These are phyloP conservation scores for Amylocarpus encephaloides DNA, from an alignment of 2,329 filamentous ascomycete species.

Conservation along the genomic window DNA sequence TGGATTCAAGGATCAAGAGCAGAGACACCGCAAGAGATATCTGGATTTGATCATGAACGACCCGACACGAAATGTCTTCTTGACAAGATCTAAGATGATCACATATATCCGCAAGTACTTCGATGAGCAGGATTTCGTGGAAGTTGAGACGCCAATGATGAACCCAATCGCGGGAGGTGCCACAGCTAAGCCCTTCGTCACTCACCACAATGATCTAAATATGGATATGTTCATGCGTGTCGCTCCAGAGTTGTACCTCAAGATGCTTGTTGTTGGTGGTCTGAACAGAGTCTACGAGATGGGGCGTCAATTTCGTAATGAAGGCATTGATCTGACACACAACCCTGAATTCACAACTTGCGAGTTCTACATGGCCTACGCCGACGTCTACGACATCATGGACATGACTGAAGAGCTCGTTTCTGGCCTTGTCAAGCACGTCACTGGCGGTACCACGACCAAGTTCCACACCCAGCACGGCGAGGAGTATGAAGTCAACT, in stretches of 20 bases:
- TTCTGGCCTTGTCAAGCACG: conserved; percentile 77
- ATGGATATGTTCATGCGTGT: conserved; percentile 94
- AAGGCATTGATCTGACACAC: conserved; percentile 86
- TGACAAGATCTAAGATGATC: conserved; percentile 81
- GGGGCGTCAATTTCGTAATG: conserved; percentile 92
- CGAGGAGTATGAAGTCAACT: conserved; percentile 87
- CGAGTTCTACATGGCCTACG: conserved; percentile 95
- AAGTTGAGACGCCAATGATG: conserved; percentile 97
- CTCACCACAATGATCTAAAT: conserved; percentile 91
- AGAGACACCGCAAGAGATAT: conserved; percentile 87
- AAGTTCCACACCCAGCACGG: conserved; percentile 81
- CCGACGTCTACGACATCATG: conserved; percentile 88
- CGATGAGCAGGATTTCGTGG: conserved; percentile 79
- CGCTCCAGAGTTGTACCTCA: conserved; percentile 92
- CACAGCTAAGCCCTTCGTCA: conserved; percentile 90
- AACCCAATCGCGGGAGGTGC: conserved; percentile 93
- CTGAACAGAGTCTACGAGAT: conserved; percentile 94
- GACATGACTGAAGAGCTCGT: conserved; percentile 89
- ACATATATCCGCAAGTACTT: conserved; percentile 83
- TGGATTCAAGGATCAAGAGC: conserved; percentile 92
- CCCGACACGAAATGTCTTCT: conserved; percentile 72
- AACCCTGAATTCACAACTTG: conserved; percentile 98
- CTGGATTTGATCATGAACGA: conserved; percentile 95
- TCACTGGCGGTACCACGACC: conserved; percentile 81
- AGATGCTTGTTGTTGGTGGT: conserved; percentile 90